Evolutionary conservation across 345 rosid species (phyloP).

Genomic region (Eucalyptus pumila): DNA sequence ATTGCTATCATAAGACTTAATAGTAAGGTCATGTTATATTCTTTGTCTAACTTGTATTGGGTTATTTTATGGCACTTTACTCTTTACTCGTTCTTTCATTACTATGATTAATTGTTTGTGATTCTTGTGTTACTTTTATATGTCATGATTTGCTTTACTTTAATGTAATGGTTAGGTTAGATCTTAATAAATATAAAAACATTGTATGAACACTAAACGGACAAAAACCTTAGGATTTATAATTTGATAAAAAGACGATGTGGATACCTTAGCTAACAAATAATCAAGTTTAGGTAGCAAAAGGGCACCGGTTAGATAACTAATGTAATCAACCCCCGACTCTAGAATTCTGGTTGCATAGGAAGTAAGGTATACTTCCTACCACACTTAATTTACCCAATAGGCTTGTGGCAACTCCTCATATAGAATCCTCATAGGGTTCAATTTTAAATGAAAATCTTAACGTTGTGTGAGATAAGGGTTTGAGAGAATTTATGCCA

Average conservation of each 20-base stretch:
- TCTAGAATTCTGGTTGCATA: rapidly evolving
- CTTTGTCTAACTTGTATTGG: rapidly evolving
- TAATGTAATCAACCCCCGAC: rapidly evolving
- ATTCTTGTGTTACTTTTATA: not conserved
- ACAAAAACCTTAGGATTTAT: too few species aligned
- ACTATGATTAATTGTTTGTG: too few species aligned
- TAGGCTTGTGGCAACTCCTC: rapidly evolving
- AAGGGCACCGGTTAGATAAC: not conserved
- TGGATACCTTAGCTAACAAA: rapidly evolving
- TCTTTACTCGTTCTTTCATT: rapidly evolving
- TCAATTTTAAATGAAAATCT: too few species aligned
- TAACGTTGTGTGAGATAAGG: rapidly evolving
- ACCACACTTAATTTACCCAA: too few species aligned
- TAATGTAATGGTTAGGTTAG: too few species aligned
- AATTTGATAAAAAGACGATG: rapidly evolving
- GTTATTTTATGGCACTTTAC: rapidly evolving
- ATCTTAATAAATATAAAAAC: too few species aligned
- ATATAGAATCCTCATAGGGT: too few species aligned
- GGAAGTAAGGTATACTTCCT: too few species aligned
- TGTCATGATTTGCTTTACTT: rapidly evolving
- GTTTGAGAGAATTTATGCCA: rapidly evolving
- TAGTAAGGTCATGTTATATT: not conserved
- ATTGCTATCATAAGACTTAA: not conserved
- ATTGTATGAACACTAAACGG: not conserved
- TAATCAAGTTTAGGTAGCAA: not conserved